Conservation (phyloP, 1,284 basidiomycete species). For the Mrakiaceae sp. region DNA sequence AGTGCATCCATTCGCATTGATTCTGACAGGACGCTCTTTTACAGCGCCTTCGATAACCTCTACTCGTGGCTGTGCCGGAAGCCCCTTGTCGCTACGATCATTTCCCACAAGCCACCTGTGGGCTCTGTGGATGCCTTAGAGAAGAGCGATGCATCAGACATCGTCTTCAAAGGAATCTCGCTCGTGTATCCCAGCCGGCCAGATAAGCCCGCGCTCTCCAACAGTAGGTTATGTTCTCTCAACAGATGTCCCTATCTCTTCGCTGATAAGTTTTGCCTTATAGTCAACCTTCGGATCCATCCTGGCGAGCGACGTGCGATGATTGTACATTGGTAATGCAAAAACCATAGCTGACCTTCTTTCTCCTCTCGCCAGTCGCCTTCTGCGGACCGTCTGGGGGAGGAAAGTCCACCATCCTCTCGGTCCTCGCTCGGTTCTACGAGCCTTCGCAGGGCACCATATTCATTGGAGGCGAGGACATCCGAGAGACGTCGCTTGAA, state of each 20-base stretch:
- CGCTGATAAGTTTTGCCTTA: no score
- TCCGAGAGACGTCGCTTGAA: conserved; percentile 29
- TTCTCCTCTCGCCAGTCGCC: no score
- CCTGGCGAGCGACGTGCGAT: conserved; percentile 27
- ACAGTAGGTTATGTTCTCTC: neutral
- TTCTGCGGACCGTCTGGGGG: conserved; percentile 20
- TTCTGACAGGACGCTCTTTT: neutral
- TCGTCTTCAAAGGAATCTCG: conserved; percentile 22
- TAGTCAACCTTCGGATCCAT: conserved; percentile 22
- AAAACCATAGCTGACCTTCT: no score
- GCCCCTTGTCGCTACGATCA: conserved; percentile 10
- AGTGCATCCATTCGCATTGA: no score
- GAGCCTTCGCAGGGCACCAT: conserved; percentile 34
- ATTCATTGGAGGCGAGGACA: conserved; percentile 32
- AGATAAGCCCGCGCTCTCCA: conserved; percentile 13
- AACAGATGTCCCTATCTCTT: no score
- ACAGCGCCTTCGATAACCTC: conserved; percentile 19
- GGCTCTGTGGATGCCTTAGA: no score
- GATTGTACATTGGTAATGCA: no score
- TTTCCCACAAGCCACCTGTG: neutral
- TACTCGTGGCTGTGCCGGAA: conserved; percentile 26
- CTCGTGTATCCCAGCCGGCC: conserved; percentile 28
- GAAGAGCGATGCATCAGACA: neutral
- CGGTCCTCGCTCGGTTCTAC: conserved; percentile 37
- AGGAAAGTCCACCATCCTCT: conserved; percentile 27